Percentiles rank a stretch among this genome's conserved stretches.
These are phyloP conservation scores for Tuber borchii DNA, from an alignment of 495 filamentous ascomycete species.

Conservation along the genomic window DNA sequence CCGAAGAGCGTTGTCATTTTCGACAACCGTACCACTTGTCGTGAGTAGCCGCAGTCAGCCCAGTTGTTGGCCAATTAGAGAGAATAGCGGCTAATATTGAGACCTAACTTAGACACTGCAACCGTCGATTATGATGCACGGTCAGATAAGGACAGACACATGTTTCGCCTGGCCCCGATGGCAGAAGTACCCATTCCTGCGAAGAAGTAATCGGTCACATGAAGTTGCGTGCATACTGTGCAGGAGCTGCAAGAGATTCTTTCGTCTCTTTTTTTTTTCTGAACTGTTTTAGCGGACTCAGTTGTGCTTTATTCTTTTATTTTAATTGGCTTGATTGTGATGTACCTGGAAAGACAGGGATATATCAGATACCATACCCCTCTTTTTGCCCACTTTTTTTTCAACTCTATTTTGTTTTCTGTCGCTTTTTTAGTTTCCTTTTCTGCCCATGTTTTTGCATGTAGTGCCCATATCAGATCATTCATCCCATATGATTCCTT, in stretches of 20 bases:
- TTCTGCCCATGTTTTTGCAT: background rate
- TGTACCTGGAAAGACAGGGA: background rate
- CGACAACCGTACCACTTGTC: constrained; percentile 52
- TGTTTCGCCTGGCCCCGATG: constrained; percentile 42
- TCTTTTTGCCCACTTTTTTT: background rate
- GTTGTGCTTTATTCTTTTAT: background rate
- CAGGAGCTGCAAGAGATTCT: background rate
- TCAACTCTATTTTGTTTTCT: background rate
- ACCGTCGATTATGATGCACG: constrained; percentile 42
- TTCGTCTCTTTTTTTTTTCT: background rate
- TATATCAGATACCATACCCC: background rate
- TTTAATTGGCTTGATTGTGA: background rate
- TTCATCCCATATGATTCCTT: background rate
- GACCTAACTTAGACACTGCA: constrained; percentile 32
- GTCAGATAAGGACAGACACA: constrained; percentile 40
- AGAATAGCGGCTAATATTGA: constrained; percentile 15
- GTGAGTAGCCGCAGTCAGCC: constrained; percentile 44
- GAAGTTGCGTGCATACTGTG: background rate
- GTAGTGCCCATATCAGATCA: background rate
- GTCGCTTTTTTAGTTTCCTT: background rate
- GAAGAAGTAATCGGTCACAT: constrained; percentile 23
- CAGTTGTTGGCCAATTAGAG: constrained; percentile 3
- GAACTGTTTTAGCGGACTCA: background rate
- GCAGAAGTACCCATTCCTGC: constrained; percentile 39
- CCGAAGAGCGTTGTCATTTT: constrained; percentile 45